Evolutionary conservation across 129 eudicot species (phyloP).

Genomic region (Flaveria trinervia): DNA sequence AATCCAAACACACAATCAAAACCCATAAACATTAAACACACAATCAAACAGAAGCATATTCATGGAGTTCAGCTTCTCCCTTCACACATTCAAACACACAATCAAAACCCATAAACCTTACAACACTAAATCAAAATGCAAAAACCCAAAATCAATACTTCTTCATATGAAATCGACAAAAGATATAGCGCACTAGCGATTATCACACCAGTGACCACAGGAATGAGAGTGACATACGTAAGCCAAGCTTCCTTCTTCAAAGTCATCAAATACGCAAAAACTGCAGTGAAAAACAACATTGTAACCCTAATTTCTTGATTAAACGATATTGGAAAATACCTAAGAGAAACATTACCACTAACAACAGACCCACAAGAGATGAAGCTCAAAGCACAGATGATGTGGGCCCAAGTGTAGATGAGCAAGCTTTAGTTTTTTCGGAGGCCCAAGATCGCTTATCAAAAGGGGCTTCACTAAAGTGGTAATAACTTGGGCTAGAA

Average conservation of each 20-base stretch:
- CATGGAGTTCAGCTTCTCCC: slow-evolving; percentile 94
- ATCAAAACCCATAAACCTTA: not conserved
- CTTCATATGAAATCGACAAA: not conserved
- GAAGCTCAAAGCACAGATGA: slow-evolving; percentile 63
- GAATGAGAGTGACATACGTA: slow-evolving; percentile 63
- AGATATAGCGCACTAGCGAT: slow-evolving; percentile 83
- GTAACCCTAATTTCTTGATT: slow-evolving; percentile 94
- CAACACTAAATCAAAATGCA: not conserved
- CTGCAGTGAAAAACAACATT: slow-evolving; percentile 85
- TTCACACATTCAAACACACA: slow-evolving; percentile 22
- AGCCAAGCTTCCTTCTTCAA: slow-evolving; percentile 75
- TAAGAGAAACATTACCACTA: slow-evolving; percentile 78
- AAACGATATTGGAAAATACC: slow-evolving; percentile 83
- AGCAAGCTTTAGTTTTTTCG: too few species aligned
- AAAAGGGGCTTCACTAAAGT: too few species aligned
- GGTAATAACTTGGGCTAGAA: too few species aligned
- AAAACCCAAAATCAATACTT: not conserved
- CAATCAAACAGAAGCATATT: slow-evolving; percentile 61
- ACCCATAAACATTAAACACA: too few species aligned
- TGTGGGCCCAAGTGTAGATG: too few species aligned
- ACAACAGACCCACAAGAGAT: slow-evolving; percentile 86
- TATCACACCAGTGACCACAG: slow-evolving; percentile 89
- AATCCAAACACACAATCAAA: too few species aligned
- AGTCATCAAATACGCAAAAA: slow-evolving; percentile 79
- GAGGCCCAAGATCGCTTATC: too few species aligned